Conservation (phyloP, 192 early-diverging fungal species). For the Backusella circina region DNA sequence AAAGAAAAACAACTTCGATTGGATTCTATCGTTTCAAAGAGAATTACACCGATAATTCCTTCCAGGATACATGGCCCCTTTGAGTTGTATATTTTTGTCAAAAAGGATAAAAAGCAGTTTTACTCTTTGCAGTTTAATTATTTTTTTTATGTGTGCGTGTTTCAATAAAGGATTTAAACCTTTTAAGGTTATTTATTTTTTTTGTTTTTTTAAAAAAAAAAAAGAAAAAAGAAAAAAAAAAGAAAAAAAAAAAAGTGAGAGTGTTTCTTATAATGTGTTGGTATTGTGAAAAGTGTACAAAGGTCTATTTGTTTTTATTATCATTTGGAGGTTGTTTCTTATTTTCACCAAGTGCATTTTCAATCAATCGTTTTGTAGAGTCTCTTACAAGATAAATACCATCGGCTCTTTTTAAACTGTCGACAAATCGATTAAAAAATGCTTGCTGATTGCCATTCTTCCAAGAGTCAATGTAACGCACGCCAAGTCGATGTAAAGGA, state of each 20-base stretch:
- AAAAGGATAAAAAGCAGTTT: not conserved
- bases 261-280: no score
- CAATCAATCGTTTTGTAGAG: slow-evolving; percentile 28
- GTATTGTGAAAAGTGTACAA: no score
- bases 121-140: not conserved
- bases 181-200: not conserved
- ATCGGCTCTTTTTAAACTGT: slow-evolving; percentile 37
- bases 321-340: slow-evolving; percentile 7
- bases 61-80: not conserved
- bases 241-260: not conserved
- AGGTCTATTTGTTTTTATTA: slow-evolving; percentile 13
- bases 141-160: not conserved
- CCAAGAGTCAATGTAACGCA: slow-evolving; percentile 38
- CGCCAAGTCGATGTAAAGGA: slow-evolving; percentile 26
- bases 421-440: slow-evolving; percentile 37
- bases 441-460: slow-evolving; percentile 37
- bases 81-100: not conserved
- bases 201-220: not conserved
- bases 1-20: not conserved
- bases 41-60: not conserved
- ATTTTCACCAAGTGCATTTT: slow-evolving; percentile 12
- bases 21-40: not conserved
- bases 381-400: slow-evolving; percentile 34
- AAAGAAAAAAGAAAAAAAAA: not conserved
- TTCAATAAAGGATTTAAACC: not conserved